Base-by-base conservation (phyloP, 2,329 filamentous ascomycete species). In the Stagonosporopsis rhizophila region DNA sequence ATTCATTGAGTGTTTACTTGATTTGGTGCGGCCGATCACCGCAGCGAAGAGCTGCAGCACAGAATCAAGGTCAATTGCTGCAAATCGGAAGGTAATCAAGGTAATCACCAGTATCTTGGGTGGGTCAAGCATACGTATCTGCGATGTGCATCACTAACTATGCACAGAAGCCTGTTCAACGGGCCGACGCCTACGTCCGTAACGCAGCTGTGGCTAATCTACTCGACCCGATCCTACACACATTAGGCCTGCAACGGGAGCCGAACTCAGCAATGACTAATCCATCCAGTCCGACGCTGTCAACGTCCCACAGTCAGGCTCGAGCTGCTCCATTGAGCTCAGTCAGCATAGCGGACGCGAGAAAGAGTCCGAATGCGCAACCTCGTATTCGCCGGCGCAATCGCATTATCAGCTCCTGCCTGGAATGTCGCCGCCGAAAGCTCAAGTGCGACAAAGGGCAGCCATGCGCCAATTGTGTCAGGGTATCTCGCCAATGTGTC, bases 361-460 rank as follows among this genome's bases (percentile, higher is more conserved):
- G 46, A 38, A 65, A 58, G 56, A 22, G 56, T 2, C 63, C 60
- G 8, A 65, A 57, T 42, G 59, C 66, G 27, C 71, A 70, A 25
- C 65, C 67, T 15, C 69, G 71, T 23, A 68, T 75, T 20, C 72
- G 74, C 15, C 72, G 75, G 39, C 67, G 75, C 34, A 77, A 77
- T 54, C 71, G 75, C 27, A 52, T 76, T 23, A 77, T 77, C 46
- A 75, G 69, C 15, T 75, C 73, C 5, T 77, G 75, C 49, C 68
- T 77, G 17, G 75, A 77, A 59, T 77, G 74, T 70, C 84, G 90
- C 35, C 85, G 89, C 20, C 84, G 90, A 37, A 94, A 94, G 76
- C 80, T 92, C 52, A 91, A 90, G 73, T 94, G 90, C 77, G 88
- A 91, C 78, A 91, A 90, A 70, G 76, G 81, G 19, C 83, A 89